Evolutionary conservation across 176 grass and related monocot genomes (phyloP), one percentile per base, ranked within the genome.

Genomic region (Triticum turgidum): DNA sequence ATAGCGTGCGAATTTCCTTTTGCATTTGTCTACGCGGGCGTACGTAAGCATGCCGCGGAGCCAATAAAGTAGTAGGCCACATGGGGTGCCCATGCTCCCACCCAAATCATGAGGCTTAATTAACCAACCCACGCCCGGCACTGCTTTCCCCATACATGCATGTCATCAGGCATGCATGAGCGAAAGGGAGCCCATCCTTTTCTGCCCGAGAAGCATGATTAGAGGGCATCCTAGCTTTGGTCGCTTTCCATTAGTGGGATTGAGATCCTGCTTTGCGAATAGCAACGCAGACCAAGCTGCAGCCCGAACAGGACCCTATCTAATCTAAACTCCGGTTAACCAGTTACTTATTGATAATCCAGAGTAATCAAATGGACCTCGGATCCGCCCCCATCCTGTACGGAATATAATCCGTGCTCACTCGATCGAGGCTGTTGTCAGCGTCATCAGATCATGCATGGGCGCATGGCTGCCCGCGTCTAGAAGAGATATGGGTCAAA

Each of bases 21-120:
- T 80, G 3, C 44, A 61, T 75, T 91, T 87, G 61, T 91, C 49
- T 73, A 70, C 6, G 9, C 14, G 24, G 34, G 49, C 77, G 69
- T 83, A 74, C 61, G 35, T 80, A 80, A 87, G 69, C 76, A 81
- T 91, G 76, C 81, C 29, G 11, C 15, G 1, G 61, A 91, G 68
- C 81, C 80, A 84, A 80, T 87, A 59, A 84, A 87, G 76, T 84
- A 87, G 76, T 84, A 77, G 59, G 68, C 24, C 80, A 87, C 85
- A 91, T 84, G 70, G 21, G 25, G 14, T 59, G 77, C 61, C 68
- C 76, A 37, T 69, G 89, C 80, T 27, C 32, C 59, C 35, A 20
- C 47, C 47, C 25, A 75, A 90, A 87, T 90, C 59, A 87, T 90
- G 66, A 22, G 34, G 76, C 81, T 30, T 85, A 67, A 35, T 78